Percentiles rank a stretch among this genome's conserved stretches.
phyloP scores from a whole-genome alignment of 73 alveolate genomes.

The Paramecium sexaurelia region DNA sequence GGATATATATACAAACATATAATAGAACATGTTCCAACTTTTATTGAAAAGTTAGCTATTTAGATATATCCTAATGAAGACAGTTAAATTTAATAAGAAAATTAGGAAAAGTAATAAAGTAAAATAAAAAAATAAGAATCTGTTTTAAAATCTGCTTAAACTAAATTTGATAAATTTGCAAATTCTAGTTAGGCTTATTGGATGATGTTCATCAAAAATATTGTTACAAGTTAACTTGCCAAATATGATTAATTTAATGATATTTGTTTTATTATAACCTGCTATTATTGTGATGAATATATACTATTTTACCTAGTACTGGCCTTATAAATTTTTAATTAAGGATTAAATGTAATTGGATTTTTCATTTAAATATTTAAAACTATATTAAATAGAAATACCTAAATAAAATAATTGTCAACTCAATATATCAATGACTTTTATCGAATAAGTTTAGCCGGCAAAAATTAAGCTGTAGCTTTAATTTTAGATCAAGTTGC shows the following conservation, averaged over 20 bases:
- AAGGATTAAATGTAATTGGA: background rate
- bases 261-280: constrained; percentile 28
- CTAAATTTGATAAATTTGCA: background rate
- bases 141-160: background rate
- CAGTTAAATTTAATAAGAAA: background rate
- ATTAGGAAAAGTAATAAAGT: background rate
- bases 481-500: constrained; percentile 53
- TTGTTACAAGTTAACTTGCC: background rate
- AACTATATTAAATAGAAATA: background rate
- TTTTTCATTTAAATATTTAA: background rate
- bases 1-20: constrained; percentile 2
- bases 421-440: constrained; percentile 24
- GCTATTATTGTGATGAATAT: constrained; percentile 30
- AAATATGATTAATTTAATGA: constrained; percentile 62
- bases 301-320: background rate
- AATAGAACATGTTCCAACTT: background rate
- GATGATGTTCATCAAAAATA: background rate
- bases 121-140: background rate
- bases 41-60: background rate
- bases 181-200: background rate
- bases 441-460: background rate
- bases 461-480: constrained; percentile 46
- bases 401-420: background rate
- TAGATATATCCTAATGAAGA: background rate
- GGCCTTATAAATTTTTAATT: background rate